These are phyloP conservation scores for Pleurotus eryngii DNA, from an alignment of 768 basidiomycete species.

Conservation along the genomic window DNA sequence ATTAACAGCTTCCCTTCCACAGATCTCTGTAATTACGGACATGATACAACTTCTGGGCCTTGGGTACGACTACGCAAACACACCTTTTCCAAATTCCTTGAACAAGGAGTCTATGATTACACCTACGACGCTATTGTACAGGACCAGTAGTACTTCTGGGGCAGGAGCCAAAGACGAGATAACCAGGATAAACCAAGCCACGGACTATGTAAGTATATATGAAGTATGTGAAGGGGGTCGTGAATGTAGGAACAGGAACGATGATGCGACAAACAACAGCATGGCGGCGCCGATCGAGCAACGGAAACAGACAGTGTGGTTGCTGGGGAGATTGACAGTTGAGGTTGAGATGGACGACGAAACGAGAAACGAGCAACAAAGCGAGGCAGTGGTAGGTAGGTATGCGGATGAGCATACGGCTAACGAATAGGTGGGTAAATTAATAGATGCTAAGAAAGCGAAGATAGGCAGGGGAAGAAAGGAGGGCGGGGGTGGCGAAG, in stretches of 20 bases:
- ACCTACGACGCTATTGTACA: slow-evolving; percentile 8
- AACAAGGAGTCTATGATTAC: not conserved
- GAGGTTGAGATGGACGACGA: not conserved
- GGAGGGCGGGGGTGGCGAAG: too few species aligned
- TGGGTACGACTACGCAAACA: too few species aligned
- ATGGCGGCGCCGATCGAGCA: too few species aligned
- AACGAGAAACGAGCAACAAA: not conserved
- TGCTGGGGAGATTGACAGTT: too few species aligned
- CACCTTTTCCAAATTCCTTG: not conserved
- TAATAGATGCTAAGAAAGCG: not conserved
- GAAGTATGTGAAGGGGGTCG: not conserved
- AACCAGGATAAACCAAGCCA: not conserved
- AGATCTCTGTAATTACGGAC: too few species aligned
- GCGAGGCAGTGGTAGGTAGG: too few species aligned
- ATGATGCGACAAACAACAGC: not conserved
- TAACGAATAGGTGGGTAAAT: not conserved
- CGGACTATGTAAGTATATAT: not conserved
- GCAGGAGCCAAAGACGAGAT: not conserved
- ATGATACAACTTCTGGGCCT: too few species aligned
- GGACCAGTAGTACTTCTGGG: slow-evolving; percentile 7
- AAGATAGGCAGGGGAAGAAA: not conserved
- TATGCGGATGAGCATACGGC: not conserved
- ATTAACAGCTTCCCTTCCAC: too few species aligned
- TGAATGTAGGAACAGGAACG: not conserved
- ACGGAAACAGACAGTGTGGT: too few species aligned